Conservation (phyloP, 441 rosid genomes). For the Syzygium syzygioides region DNA sequence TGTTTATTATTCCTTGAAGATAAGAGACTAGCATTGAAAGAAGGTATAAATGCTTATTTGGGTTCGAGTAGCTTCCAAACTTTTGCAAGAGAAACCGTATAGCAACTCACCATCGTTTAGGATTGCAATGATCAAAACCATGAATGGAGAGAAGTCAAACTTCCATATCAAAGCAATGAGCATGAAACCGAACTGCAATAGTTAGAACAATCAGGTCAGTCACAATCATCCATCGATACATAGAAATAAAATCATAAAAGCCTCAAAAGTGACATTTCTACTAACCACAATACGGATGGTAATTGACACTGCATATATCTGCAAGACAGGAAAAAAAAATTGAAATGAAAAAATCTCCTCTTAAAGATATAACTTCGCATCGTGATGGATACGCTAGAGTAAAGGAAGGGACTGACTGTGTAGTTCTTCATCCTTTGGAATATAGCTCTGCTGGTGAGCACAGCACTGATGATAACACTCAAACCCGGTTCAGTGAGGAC, state of each 20-base stretch:
- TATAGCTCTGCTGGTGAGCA: conserved; percentile 74
- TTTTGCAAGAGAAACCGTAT: not conserved
- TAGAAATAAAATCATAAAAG: not conserved
- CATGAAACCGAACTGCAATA: conserved; percentile 78
- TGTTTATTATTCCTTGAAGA: not conserved
- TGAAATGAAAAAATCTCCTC: not conserved
- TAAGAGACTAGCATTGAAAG: not conserved
- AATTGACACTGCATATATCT: conserved; percentile 92
- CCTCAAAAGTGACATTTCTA: conserved; percentile 2
- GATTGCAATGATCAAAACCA: conserved; percentile 96
- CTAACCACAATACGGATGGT: conserved; percentile 97
- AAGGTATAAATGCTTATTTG: not conserved
- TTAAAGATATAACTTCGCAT: not conserved
- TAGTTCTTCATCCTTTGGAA: conserved; percentile 97
- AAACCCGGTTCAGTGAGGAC: conserved; percentile 91
- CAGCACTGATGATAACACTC: conserved; percentile 81
- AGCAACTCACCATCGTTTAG: conserved; percentile 75
- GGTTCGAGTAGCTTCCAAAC: not conserved
- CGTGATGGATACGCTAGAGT: not conserved
- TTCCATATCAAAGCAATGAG: conserved; percentile 90
- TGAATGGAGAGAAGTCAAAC: conserved; percentile 90
- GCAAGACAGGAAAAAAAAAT: conserved; percentile 9
- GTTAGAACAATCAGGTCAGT: not conserved
- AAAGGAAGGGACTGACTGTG: conserved; percentile 39
- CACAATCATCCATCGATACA: not conserved